Evolutionary conservation across 257 asterid species (phyloP), one percentile per base, ranked within the genome.

Genomic region (Leptodermis oblonga): DNA sequence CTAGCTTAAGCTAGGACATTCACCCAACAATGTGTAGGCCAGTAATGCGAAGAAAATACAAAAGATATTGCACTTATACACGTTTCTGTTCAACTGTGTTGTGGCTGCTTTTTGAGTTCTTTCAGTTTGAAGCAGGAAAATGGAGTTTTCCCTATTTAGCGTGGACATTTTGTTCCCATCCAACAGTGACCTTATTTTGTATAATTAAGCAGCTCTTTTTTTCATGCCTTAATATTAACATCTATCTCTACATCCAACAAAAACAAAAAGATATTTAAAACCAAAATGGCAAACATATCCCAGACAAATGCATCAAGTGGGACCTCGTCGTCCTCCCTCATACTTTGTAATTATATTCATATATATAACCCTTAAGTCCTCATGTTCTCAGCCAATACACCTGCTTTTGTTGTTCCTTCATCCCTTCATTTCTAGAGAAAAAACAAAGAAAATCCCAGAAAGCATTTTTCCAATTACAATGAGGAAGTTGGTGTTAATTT

Each of bases 161-260:
- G 68, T 70, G 59, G 60, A 76, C 75, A 77, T 69, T 72, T 65
- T 88, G 85, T 77, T 76, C 84, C 88, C 82, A 67, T 73, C 42
- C 37, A 73, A 78, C 77, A 70, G 64, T 61, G 78, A 76, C 87
- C 60, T 54, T 43, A 65, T 30, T 54, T 3, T 59, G 67, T 69
- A 78, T 69, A 54, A 59, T 60, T 28, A 63, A 12, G n/a, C n/a
- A n/a, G n/a, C n/a, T n/a, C n/a, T n/a, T n/a, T n/a, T n/a, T n/a
- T n/a, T n/a, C n/a, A n/a, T 34, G 34, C 1, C 11, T 18, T 39
- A 39, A 2, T 39, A 39, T 65, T 65, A 46, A 65, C 25, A 65
- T 43, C 59, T 28, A n/a, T 66, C 59, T 28, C 60, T 46, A 3
- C 10, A 30, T 48, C 59, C 70, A 31, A 31, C 60, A 14, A 49